Evolutionary conservation across 1,284 basidiomycete genomes (phyloP).

Genomic region (Rhodotorula sp.): DNA sequence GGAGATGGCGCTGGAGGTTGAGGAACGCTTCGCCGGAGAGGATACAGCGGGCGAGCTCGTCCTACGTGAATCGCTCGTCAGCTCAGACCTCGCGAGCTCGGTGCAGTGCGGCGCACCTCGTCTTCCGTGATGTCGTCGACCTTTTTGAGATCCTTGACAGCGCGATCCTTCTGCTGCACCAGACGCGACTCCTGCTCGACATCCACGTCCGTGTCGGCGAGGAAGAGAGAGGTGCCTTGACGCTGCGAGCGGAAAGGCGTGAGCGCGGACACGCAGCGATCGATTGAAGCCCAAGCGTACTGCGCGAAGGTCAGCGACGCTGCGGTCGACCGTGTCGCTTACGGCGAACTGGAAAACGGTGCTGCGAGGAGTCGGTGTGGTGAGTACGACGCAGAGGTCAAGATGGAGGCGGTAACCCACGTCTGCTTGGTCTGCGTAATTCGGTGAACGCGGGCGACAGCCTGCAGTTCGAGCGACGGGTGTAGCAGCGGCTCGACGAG

Average conservation of each 20-base stretch:
- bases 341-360: constrained; percentile 38
- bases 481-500: constrained; percentile 44
- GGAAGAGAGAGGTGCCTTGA: constrained; percentile 30
- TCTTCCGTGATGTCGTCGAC: constrained; percentile 29
- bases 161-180: constrained; percentile 13
- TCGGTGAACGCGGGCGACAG: constrained; percentile 45
- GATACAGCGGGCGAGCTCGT: constrained; percentile 30
- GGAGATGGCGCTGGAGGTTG: constrained; percentile 26
- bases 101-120: constrained; percentile 10
- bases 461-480: constrained; percentile 44
- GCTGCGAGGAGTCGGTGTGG: not conserved
- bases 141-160: constrained; percentile 1
- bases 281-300: not conserved
- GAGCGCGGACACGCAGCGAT: too few relatives aligned
- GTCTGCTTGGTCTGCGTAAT: constrained; percentile 44
- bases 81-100: too few relatives aligned
- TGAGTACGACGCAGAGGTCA: not conserved
- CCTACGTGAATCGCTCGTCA: constrained; percentile 12
- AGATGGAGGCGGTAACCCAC: not conserved
- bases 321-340: constrained; percentile 40
- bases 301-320: constrained; percentile 39
- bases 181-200: constrained; percentile 13
- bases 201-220: not conserved
- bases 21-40: constrained; percentile 25
- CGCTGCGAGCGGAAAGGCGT: not conserved